Conservation (phyloP, 495 filamentous ascomycete species). For the Sabuloglossum arenarium region DNA sequence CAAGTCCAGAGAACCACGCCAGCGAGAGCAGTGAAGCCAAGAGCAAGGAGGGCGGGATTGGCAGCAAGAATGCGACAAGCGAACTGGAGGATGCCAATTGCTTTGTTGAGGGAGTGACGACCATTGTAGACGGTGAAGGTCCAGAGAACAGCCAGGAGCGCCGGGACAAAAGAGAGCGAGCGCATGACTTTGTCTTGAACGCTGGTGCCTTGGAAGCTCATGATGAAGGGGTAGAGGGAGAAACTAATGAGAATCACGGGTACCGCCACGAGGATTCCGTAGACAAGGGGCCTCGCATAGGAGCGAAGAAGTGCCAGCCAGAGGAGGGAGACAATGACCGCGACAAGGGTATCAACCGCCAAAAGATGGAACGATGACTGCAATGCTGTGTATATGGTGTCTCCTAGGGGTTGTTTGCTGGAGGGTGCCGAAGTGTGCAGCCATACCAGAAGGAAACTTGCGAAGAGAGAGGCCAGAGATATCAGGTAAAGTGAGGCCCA, state of each 20-base stretch:
- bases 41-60: slow-evolving; percentile 60
- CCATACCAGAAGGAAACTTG: slow-evolving; percentile 70
- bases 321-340: slow-evolving; percentile 63
- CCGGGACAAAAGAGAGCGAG: slow-evolving; percentile 61
- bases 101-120: slow-evolving; percentile 56
- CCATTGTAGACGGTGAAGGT: slow-evolving; percentile 57
- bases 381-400: slow-evolving; percentile 84
- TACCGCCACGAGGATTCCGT: slow-evolving; percentile 58
- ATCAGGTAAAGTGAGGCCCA: slow-evolving; percentile 87
- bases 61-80: slow-evolving; percentile 68
- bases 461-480: slow-evolving; percentile 57
- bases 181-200: slow-evolving; percentile 81
- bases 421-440: slow-evolving; percentile 59
- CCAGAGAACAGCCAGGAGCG: slow-evolving; percentile 55
- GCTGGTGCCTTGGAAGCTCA: slow-evolving; percentile 61
- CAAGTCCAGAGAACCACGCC: slow-evolving; percentile 75
- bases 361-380: slow-evolving; percentile 75
- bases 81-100: slow-evolving; percentile 77
- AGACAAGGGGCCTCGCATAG: slow-evolving; percentile 63
- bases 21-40: slow-evolving; percentile 61
- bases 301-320: slow-evolving; percentile 80
- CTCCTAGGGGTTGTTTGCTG: slow-evolving; percentile 46
- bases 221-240: slow-evolving; percentile 75
- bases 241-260: slow-evolving; percentile 72
- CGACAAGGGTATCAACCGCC: slow-evolving; percentile 76